phyloP scores from a whole-genome alignment of 805 yeast genomes.

The Cyberlindnera euphorbiiphila region DNA sequence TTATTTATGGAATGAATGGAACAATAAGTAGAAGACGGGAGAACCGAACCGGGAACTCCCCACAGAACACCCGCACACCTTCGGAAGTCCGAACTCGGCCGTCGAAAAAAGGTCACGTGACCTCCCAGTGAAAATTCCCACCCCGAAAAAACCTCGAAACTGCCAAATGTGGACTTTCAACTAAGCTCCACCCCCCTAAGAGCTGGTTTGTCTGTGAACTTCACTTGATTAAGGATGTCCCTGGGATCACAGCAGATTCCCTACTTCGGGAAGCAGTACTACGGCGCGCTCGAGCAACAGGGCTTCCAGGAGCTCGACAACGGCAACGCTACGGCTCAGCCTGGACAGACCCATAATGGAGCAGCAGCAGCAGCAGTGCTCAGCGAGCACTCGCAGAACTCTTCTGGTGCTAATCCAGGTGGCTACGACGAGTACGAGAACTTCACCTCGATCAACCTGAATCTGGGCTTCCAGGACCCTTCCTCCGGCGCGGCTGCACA shows the following conservation, averaged over 20 bases:
- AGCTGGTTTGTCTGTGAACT: no score
- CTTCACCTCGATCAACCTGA: slow-evolving; percentile 20
- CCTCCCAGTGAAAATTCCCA: no score
- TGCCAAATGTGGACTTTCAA: no score
- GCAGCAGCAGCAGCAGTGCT: slow-evolving; percentile 5
- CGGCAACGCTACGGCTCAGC: not conserved
- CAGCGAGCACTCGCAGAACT: slow-evolving; percentile 8
- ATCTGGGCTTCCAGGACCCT: slow-evolving; percentile 16
- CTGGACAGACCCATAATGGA: slow-evolving; percentile 1
- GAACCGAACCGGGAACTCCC: no score
- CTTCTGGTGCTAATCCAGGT: no score
- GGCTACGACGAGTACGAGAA: slow-evolving; percentile 21
- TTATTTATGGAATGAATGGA: no score
- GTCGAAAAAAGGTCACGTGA: no score
- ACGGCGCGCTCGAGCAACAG: slow-evolving; percentile 21
- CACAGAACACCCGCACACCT: no score
- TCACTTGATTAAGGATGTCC: slow-evolving; percentile 13
- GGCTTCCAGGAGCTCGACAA: slow-evolving; percentile 19
- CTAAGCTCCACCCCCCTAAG: no score
- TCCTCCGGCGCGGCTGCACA: not conserved
- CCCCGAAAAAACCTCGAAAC: no score
- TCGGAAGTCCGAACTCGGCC: no score
- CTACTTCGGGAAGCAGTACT: slow-evolving; percentile 20
- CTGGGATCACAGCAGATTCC: slow-evolving; percentile 23
- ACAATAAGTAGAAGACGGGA: no score